A percentile compares a stretch with the other conserved stretches of the same genome.
Conservation (phyloP, 192 early-diverging fungal species). For the Backusella mclennaniae region DNA sequence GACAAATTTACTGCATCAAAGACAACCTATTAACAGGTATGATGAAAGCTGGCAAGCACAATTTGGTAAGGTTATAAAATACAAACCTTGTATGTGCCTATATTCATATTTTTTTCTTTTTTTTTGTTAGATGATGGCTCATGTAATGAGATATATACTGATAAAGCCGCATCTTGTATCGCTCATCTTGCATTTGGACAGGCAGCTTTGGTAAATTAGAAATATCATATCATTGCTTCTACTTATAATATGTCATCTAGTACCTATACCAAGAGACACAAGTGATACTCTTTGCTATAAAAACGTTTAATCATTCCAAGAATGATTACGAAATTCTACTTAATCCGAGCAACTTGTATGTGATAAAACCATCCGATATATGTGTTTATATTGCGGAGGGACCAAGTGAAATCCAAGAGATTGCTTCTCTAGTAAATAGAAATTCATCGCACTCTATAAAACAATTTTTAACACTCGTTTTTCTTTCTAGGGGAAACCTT, state of each 20-base stretch:
- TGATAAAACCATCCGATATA: constrained; percentile 41
- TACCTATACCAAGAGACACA: constrained; percentile 43
- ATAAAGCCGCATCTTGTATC: constrained; percentile 46
- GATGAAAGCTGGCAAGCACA: constrained; percentile 62
- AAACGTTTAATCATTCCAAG: constrained; percentile 14
- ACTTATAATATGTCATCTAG: background rate
- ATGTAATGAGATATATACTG: constrained; percentile 60
- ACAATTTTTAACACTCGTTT: background rate
- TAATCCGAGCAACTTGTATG: constrained; percentile 52
- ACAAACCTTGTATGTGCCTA: background rate
- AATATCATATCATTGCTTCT: background rate
- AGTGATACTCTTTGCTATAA: constrained; percentile 45
- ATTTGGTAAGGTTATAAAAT: constrained; percentile 37
- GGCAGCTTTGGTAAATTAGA: constrained; percentile 36
- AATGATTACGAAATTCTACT: constrained; percentile 44
- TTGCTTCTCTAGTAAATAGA: constrained; percentile 24
- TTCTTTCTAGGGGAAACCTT: background rate
- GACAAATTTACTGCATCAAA: constrained; percentile 59
- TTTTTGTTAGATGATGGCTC: constrained; percentile 48
- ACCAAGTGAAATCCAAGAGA: constrained; percentile 38
- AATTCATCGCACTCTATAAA: background rate
- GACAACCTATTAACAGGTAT: constrained; percentile 49
- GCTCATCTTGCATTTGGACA: constrained; percentile 56
- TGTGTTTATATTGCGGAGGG: constrained; percentile 54
- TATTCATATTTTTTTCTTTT: background rate